Base-by-base conservation (phyloP, 1,284 basidiomycete genomes). In the Caloboletus firmus region DNA sequence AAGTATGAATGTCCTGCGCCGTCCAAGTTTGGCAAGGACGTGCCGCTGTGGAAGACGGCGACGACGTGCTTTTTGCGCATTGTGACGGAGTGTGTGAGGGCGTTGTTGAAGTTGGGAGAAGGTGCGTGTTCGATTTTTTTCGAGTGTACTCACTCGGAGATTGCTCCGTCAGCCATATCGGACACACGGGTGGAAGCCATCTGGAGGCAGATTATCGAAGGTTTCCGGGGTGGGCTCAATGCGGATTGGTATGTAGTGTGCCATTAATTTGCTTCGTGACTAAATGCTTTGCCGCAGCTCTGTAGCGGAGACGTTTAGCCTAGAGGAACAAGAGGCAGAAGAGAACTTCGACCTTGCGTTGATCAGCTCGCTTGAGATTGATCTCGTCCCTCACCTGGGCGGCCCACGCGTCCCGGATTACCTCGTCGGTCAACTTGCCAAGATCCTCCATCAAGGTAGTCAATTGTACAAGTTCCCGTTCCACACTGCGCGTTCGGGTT, bases 1-100 rank as follows among this genome's bases (percentile, higher is more conserved):
- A 96, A 95, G 71, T 97, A 98, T 62, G 93, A 95, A 43, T 97
- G 95, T 67, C 95, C 95, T 0, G 75, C 88, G 0, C 80, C 95
- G 1, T 93, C 87, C 41, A 93, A 89, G 67, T 91, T 85, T 64
- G 91, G 91, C 1, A 85, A 89, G 50, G 93, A 93, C 66, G 73
- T 70, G n/a, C 92, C 93, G 0, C 72, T 97, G 9, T 97, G 94
- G 95, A 94, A 93, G 72, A 94, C 91, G 0, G 93, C 93, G 3
- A 88, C 89, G 11, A 82, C 77, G 5, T 83, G 79, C 62, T 89
- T 91, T 68, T 72, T 91, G 60, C 75, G 75, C 15, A 78, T 89
- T 47, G 84, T 90, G 45, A 87, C 83, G 55, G 86, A 87, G 57
- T 82, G 81, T 59, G 77, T 80, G 2, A 58, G 66, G 35, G 79